phyloP scores from a whole-genome alignment of 106 monocot genomes.

The Narthecium ossifragum region DNA sequence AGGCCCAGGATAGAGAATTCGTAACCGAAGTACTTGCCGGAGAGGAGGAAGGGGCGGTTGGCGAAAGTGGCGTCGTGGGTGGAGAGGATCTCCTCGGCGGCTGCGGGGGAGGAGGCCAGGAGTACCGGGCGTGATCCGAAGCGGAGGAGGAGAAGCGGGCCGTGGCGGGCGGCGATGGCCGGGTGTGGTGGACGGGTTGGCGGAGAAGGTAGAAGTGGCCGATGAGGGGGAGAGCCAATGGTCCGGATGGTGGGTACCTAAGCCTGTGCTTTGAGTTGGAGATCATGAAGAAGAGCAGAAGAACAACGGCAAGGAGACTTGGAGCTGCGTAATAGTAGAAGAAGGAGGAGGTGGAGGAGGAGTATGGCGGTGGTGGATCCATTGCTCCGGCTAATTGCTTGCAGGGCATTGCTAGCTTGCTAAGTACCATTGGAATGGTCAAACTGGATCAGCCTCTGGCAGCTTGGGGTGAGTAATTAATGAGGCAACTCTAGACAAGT shows the following conservation, averaged over 20 bases:
- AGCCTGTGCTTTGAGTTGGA: not conserved
- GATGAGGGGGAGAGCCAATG: constrained; percentile 10
- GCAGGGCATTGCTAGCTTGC: too few relatives aligned
- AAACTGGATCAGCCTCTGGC: too few relatives aligned
- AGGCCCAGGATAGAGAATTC: constrained; percentile 1
- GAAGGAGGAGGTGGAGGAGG: too few relatives aligned
- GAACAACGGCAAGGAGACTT: not conserved
- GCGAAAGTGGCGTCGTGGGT: constrained; percentile 29
- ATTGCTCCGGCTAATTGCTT: too few relatives aligned
- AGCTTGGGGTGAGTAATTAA: too few relatives aligned
- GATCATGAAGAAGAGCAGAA: not conserved
- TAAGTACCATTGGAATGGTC: too few relatives aligned
- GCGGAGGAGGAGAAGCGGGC: constrained; percentile 30
- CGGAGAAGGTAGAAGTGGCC: constrained; percentile 30
- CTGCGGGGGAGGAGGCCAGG: constrained; percentile 18
- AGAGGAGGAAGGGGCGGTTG: constrained; percentile 18
- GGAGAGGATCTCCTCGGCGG: constrained; percentile 36
- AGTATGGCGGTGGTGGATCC: not conserved
- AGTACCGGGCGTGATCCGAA: constrained; percentile 34
- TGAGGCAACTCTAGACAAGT: too few relatives aligned
- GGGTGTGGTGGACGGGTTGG: constrained; percentile 24
- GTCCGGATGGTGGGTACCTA: constrained; percentile 8
- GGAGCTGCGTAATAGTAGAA: not conserved
- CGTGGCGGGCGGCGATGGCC: constrained; percentile 19
- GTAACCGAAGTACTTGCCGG: constrained; percentile 4